Percentiles rank a stretch among this genome's conserved stretches.
phyloP scores from a whole-genome alignment of 2,329 filamentous ascomycete species.

The Juglanconis juglandina region DNA sequence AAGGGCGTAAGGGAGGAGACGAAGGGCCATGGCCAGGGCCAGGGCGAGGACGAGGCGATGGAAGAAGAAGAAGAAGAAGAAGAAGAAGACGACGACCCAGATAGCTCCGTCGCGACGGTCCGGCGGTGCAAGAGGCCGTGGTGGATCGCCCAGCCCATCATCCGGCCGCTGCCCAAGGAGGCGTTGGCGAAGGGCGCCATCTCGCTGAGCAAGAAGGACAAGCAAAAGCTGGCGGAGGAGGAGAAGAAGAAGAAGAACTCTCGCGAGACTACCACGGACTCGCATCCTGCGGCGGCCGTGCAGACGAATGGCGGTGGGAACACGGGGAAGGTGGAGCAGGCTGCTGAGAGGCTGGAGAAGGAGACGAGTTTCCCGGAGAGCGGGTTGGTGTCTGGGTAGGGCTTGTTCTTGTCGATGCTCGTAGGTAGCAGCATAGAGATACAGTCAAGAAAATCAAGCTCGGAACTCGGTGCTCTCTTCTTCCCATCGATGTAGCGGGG shows the following conservation, averaged over 20 bases:
- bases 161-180: conserved; percentile 82
- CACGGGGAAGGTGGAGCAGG: background rate
- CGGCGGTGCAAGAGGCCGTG: conserved; percentile 75
- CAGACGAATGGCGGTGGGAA: background rate
- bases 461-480: no score
- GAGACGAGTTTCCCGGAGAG: conserved; percentile 11
- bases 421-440: background rate
- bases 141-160: conserved; percentile 87
- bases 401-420: background rate
- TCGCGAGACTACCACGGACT: background rate
- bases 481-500: no score
- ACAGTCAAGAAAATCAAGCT: background rate
- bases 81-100: conserved; percentile 39
- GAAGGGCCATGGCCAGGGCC: background rate
- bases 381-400: conserved; percentile 13
- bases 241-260: conserved; percentile 16
- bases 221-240: conserved; percentile 39
- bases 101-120: conserved; percentile 66
- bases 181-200: conserved; percentile 79
- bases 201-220: conserved; percentile 68
- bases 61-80: conserved; percentile 26
- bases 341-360: conserved; percentile 8
- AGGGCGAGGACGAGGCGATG: conserved; percentile 27
- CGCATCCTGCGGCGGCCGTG: background rate
- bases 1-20: conserved; percentile 13